Conservation (phyloP, 257 asterid genomes). For the Marsdenia floribunda region DNA sequence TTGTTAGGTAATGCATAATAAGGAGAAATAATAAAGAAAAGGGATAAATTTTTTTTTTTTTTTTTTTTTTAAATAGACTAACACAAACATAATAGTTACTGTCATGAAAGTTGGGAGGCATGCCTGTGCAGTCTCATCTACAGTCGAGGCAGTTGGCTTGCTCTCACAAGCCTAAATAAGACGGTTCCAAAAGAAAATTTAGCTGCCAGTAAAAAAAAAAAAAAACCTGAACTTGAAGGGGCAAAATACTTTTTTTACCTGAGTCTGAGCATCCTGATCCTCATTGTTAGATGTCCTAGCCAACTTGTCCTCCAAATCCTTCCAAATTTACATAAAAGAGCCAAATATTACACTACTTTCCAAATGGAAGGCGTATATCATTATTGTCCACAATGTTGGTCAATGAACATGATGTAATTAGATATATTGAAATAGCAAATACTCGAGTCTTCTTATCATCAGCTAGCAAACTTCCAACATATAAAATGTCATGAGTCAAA, state of each 20-base stretch:
- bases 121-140: slow-evolving; percentile 21
- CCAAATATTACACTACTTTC: background rate
- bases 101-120: background rate
- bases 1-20: no score
- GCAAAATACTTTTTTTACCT: background rate
- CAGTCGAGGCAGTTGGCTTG: slow-evolving; percentile 17
- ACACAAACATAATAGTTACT: background rate
- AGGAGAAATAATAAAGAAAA: background rate
- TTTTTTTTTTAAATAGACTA: no score
- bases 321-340: background rate
- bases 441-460: background rate
- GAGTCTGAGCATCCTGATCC: slow-evolving; percentile 20
- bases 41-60: no score
- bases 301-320: slow-evolving; percentile 20
- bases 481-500: background rate
- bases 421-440: background rate
- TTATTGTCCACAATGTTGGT: background rate
- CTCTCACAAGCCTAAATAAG: slow-evolving; percentile 17
- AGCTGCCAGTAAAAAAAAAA: background rate
- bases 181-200: background rate
- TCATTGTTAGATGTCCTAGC: slow-evolving; percentile 12
- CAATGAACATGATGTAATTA: background rate
- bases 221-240: background rate
- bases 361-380: background rate
- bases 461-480: background rate